Conservation (phyloP, 2,329 filamentous ascomycete genomes). For the Neopestalotiopsis sp. region DNA sequence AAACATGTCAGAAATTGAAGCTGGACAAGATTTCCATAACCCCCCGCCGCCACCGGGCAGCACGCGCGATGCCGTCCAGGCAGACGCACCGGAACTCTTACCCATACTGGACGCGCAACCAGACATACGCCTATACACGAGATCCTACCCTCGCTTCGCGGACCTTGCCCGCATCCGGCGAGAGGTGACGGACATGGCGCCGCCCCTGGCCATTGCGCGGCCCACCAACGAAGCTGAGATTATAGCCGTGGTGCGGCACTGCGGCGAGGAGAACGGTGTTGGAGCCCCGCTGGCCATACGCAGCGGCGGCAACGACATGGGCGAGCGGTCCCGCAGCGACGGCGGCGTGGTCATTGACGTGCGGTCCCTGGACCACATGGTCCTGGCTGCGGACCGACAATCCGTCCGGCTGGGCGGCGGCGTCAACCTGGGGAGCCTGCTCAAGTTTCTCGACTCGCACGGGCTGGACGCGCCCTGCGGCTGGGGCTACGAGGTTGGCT, state of each 20-base stretch:
- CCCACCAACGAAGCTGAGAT: neutral
- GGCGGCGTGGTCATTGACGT: constrained; percentile 21
- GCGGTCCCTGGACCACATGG: constrained; percentile 16
- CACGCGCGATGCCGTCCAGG: neutral
- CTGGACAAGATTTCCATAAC: constrained; percentile 9
- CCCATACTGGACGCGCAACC: neutral
- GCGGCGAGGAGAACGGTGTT: too few species aligned
- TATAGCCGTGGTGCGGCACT: too few species aligned
- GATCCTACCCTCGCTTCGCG: neutral
- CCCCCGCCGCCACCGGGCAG: neutral
- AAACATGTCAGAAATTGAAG: constrained; percentile 11
- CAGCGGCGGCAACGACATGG: constrained; percentile 18
- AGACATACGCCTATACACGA: constrained; percentile 10
- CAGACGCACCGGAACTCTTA: constrained; percentile 4
- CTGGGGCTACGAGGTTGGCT: constrained; percentile 19
- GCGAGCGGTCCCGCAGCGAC: constrained; percentile 14
- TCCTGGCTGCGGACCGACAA: neutral
- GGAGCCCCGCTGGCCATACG: constrained; percentile 15
- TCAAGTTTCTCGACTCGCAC: constrained; percentile 15
- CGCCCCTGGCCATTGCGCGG: constrained; percentile 7
- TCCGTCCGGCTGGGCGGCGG: constrained; percentile 20
- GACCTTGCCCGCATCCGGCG: neutral
- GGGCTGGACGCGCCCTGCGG: constrained; percentile 19
- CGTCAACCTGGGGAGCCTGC: neutral
- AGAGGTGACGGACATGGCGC: constrained; percentile 2